phyloP scores from a whole-genome alignment of 768 basidiomycete genomes.

The Pulveroboletus sp. region DNA sequence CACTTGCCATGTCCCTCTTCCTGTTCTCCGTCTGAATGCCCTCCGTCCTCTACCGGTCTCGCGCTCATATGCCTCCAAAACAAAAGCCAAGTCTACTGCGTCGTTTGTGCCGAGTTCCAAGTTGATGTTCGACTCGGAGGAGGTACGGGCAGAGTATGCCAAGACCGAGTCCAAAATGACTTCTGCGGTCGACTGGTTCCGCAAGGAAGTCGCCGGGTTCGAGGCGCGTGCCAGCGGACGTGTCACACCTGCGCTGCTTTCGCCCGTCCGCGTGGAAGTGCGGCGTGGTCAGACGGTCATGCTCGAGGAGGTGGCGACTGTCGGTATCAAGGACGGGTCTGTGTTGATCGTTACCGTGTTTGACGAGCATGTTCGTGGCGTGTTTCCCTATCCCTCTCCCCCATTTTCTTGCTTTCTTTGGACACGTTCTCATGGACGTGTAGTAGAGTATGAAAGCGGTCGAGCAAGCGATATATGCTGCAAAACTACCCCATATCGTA shows the following conservation, averaged over 20 bases:
- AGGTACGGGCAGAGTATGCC: conserved; percentile 56
- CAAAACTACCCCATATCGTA: conserved; percentile 66
- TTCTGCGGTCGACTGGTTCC: conserved; percentile 65
- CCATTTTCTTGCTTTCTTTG: too few species aligned
- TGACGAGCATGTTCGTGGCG: conserved; percentile 64
- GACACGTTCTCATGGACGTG: conserved; percentile 12
- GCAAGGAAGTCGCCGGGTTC: conserved; percentile 69
- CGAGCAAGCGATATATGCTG: conserved; percentile 73
- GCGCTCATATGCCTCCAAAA: conserved; percentile 29
- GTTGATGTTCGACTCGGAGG: conserved; percentile 52
- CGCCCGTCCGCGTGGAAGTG: conserved; percentile 61
- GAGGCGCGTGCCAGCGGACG: conserved; percentile 76
- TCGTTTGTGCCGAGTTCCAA: conserved; percentile 68
- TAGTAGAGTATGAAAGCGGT: conserved; percentile 74
- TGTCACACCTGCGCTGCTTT: conserved; percentile 68
- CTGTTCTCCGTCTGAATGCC: neutral
- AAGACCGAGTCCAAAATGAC: conserved; percentile 66
- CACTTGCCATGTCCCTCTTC: neutral
- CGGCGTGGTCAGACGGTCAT: conserved; percentile 37
- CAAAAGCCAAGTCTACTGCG: conserved; percentile 47
- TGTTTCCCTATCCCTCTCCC: conserved; percentile 6
- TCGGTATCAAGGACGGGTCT: conserved; percentile 78
- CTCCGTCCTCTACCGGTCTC: neutral
- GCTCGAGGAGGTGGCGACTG: conserved; percentile 74
- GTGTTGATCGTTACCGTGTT: conserved; percentile 72